These are phyloP conservation scores for Polytrichum commune DNA, from an alignment of 225 moss, liverwort and hornwort species.

Conservation along the genomic window DNA sequence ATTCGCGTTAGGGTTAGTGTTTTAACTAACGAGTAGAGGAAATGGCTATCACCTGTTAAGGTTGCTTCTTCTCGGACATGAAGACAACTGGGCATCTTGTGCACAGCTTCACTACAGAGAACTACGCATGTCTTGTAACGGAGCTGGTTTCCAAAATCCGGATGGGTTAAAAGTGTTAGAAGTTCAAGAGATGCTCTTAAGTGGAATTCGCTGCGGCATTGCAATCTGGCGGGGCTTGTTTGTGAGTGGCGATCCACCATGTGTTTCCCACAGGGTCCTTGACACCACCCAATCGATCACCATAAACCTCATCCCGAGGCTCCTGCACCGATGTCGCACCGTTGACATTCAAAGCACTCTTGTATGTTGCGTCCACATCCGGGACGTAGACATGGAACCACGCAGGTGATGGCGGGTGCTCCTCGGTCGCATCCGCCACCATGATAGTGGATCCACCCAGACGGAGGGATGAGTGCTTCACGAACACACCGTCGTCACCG, in stretches of 20 bases:
- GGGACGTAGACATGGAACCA: slow-evolving; percentile 23
- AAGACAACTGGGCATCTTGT: no score
- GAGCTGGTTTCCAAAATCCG: no score
- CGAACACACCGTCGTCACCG: slow-evolving; percentile 5
- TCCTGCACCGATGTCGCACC: slow-evolving; percentile 12
- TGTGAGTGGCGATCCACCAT: slow-evolving; percentile 38
- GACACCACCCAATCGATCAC: slow-evolving; percentile 19
- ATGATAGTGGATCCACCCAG: slow-evolving; percentile 16
- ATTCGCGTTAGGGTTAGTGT: no score
- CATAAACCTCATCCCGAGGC: slow-evolving; percentile 26
- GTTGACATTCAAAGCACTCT: slow-evolving; percentile 15
- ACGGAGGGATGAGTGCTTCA: slow-evolving; percentile 12
- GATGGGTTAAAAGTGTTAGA: no score
- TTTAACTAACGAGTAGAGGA: no score
- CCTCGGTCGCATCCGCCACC: slow-evolving; percentile 6
- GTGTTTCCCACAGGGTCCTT: slow-evolving; percentile 23
- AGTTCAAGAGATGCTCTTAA: no score
- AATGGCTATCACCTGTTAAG: no score
- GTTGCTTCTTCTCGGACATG: no score
- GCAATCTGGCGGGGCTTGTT: not conserved
- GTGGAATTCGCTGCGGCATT: no score
- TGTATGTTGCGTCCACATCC: slow-evolving; percentile 22
- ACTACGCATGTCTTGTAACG: no score
- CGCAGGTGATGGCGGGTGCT: not conserved
- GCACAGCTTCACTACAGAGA: no score